Evolutionary conservation across 1,139 yeast species (phyloP), one percentile per base, ranked within the genome.

Genomic region (Diutina siamensis): DNA sequence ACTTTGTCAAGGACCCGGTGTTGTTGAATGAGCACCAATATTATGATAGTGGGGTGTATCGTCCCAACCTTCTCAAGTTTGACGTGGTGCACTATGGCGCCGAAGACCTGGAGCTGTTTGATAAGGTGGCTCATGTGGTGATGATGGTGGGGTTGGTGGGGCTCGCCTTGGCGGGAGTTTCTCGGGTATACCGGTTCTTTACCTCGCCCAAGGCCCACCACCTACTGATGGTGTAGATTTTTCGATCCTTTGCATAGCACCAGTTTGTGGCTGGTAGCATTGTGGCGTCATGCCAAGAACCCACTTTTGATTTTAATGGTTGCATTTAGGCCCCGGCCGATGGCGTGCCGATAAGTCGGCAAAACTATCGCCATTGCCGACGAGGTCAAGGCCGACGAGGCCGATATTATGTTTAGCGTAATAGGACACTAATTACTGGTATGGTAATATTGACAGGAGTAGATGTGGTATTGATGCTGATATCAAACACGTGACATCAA

Each of bases 31-130:
- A 38, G 10, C 42, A 38, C 33, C 25, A n/a, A 12, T 38, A 38
- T 25, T 38, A 38, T 25, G 42, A 38, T 10, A 38, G 17, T 20
- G 42, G 42, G 12, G 42, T 21, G 13, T 38, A 38, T 27, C 42
- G 33, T 12, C 42, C 42, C n/a, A 15, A 20, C 28, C 5, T 31
- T 13, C 20, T 25, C 32, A 38, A 38, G 32, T 38, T 38, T 25
- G 42, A 38, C 22, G 9, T 38, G 4, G 22, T 20, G 8, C 38
- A 19, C 22, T 20, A 35, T 35, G 22, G 38, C 21, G 38, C 21
- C 25, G 12, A 18, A 8, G n/a, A 20, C 20, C 20, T 5, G 10
- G 28, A 25, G 28, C 10, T 25, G 28, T 7, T 25, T 25, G 28
- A 5, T 10, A 25, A 25, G 5, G 15, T 31, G 12, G 15, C 34